Base-by-base conservation (phyloP, 2,329 filamentous ascomycete species). In the Geosmithia putterillii region DNA sequence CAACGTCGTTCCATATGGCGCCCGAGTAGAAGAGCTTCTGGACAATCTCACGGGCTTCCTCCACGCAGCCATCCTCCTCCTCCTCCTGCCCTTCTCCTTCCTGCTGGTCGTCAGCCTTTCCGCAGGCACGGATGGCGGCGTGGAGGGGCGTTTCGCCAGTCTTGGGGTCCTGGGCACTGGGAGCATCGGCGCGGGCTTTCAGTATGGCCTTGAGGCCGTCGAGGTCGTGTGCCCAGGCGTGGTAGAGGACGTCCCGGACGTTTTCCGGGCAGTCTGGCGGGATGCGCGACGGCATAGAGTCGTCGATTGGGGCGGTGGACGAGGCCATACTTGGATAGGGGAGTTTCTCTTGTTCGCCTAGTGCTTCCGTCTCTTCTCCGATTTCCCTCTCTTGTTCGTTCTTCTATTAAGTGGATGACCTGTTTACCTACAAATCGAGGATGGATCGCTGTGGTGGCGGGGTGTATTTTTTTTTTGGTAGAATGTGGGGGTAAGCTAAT, bases 1-100 rank as follows among this genome's bases (percentile, higher is more conserved):
- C 87, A 44, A 96, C 69, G 59, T 95, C 89, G 65, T 98, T 98
- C 92, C 92, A 98, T 52, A 96, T 95, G 10, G 87, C 92, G 25
- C 92, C 92, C 52, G 84, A 83, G 55, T 89, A 74, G 47, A 96
- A 79, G 7, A 96, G 71, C 55, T 92, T 76, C 51, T 76, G 74
- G 4, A 95, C 67, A 0, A 82, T 81, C 42, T 79, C 76, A 44
- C 74, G 72, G 3, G 80, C 84, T 35, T 75, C 74, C 40, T 80
- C 74, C 25, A 83, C 60, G 21, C 61, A 57, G 43, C 63, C 52
- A 21, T 65, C 61, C 20, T 65, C 63, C 9, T 58, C 57, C 3
- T 60, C 59, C 3, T 56, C 52, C 5, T 49, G 49, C 10, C 50
- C 47, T 15, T 55, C 52, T 3, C 50, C 50, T 3, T 48, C 47